Evolutionary conservation across 2,329 filamentous ascomycete species (phyloP).

Genomic region (Penicillium sp.): DNA sequence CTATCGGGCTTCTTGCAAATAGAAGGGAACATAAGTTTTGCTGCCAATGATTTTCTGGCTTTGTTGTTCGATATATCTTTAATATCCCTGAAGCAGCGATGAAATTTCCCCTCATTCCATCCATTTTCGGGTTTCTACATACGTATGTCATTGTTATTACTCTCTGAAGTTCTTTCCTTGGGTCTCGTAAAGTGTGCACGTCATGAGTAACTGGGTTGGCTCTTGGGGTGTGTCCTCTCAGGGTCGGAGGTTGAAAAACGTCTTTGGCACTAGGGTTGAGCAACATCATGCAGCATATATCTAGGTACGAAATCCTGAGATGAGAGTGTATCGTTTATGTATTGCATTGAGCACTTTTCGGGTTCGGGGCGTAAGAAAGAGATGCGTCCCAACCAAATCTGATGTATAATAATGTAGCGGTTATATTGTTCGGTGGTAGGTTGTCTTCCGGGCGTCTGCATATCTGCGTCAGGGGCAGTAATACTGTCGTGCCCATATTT

Average conservation of each 20-base stretch:
- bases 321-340: not conserved
- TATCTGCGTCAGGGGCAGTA: not conserved
- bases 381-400: not conserved
- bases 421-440: not conserved
- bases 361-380: not conserved
- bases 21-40: slow-evolving; percentile 38
- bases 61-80: slow-evolving; percentile 41
- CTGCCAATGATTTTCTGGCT: slow-evolving; percentile 35
- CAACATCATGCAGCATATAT: not conserved
- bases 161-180: not conserved
- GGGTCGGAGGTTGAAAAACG: not conserved
- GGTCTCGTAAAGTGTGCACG: not conserved
- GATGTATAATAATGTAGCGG: not conserved
- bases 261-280: not conserved
- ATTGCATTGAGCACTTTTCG: not conserved
- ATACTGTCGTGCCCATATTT: not conserved
- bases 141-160: slow-evolving; percentile 24
- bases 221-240: not conserved
- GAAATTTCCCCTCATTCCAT: slow-evolving; percentile 37
- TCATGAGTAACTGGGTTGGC: not conserved
- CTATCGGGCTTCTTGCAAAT: slow-evolving; percentile 35
- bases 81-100: slow-evolving; percentile 41
- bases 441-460: not conserved
- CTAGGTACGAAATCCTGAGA: not conserved
- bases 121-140: slow-evolving; percentile 14